A percentile compares a stretch with the other conserved stretches of the same genome.
phyloP scores from a whole-genome alignment of 1,284 basidiomycete species.

The Ganoderma boninense region DNA sequence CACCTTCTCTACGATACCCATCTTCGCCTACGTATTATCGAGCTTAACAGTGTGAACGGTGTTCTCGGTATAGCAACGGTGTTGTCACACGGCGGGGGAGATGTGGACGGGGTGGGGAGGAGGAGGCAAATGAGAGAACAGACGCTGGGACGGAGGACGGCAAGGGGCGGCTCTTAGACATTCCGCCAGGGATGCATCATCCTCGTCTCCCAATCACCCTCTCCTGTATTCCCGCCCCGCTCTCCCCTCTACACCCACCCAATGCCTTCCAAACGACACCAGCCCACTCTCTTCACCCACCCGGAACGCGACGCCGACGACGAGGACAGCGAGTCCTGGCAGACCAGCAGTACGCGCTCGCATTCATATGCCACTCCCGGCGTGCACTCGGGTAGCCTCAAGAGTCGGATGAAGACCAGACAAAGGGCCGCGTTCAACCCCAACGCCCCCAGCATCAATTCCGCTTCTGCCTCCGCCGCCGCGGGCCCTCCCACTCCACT shows the following conservation, averaged over 20 bases:
- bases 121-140: background rate
- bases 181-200: slow-evolving; percentile 12
- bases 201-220: slow-evolving; percentile 5
- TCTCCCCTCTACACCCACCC: slow-evolving; percentile 16
- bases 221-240: slow-evolving; percentile 10
- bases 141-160: background rate
- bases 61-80: background rate
- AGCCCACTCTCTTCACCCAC: slow-evolving; percentile 72
- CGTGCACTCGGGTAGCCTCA: slow-evolving; percentile 34
- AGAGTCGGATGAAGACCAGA: slow-evolving; percentile 42
- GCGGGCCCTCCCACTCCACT: slow-evolving; percentile 35
- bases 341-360: slow-evolving; percentile 34
- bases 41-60: background rate
- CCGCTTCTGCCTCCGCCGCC: slow-evolving; percentile 43
- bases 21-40: slow-evolving; percentile 45
- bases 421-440: slow-evolving; percentile 48
- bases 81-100: background rate
- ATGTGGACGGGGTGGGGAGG: background rate
- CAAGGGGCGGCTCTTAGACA: slow-evolving; percentile 14
- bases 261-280: slow-evolving; percentile 55
- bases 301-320: slow-evolving; percentile 58
- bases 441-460: slow-evolving; percentile 40
- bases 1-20: slow-evolving; percentile 93
- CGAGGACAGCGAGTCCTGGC: slow-evolving; percentile 55
- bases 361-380: slow-evolving; percentile 35